Conservation (phyloP, 2,329 filamentous ascomycete species). For the Aspergillus aculeatinus region DNA sequence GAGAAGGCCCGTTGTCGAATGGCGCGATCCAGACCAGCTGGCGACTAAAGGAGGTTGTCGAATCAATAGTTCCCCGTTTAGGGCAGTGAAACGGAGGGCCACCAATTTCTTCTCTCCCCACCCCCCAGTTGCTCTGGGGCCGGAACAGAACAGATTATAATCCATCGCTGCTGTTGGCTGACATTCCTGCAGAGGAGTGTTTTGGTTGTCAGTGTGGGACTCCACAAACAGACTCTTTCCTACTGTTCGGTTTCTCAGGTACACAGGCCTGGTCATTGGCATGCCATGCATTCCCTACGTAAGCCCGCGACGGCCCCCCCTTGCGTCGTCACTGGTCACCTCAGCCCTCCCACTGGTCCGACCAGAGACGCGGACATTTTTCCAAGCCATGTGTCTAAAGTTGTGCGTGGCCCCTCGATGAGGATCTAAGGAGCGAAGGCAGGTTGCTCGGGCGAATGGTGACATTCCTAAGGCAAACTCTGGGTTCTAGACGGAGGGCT, state of each 20-base stretch:
- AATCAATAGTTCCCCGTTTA: constrained; percentile 8
- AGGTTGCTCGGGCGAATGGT: constrained; percentile 7
- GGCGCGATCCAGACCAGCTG: not conserved
- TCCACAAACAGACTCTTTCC: not conserved
- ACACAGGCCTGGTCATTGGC: not conserved
- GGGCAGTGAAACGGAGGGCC: constrained; percentile 5
- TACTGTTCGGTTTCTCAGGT: not conserved
- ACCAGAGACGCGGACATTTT: not conserved
- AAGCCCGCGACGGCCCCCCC: constrained; percentile 1
- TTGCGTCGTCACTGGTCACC: constrained; percentile 2
- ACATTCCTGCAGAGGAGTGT: not conserved
- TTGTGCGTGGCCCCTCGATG: not conserved
- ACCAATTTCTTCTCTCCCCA: not conserved
- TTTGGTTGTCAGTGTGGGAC: not conserved
- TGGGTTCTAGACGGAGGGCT: not conserved
- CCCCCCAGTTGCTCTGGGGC: not conserved
- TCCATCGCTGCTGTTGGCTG: not conserved
- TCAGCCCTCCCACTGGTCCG: not conserved
- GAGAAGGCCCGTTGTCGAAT: not conserved
- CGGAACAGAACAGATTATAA: not conserved
- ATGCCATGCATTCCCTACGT: constrained; percentile 6
- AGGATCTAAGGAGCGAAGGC: not conserved
- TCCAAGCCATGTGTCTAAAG: not conserved
- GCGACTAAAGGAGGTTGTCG: not conserved
- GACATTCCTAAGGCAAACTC: not conserved